A percentile compares a stretch with the other conserved stretches of the same genome.
Conservation (phyloP, 768 basidiomycete genomes). For the Amanita pseudoporphyria region DNA sequence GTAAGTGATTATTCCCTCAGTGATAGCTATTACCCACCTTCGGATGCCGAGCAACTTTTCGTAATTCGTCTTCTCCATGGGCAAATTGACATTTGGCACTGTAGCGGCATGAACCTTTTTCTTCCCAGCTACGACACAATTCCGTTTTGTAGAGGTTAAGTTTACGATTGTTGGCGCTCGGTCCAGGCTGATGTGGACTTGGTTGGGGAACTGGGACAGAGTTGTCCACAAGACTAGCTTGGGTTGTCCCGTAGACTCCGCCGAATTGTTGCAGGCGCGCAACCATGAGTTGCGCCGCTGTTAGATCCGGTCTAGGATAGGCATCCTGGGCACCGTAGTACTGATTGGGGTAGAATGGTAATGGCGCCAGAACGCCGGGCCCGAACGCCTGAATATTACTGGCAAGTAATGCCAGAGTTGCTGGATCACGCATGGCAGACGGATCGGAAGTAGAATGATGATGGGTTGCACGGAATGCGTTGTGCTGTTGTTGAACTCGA, state of each 20-base stretch:
- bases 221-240: constrained; percentile 17
- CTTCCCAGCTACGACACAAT: constrained; percentile 86
- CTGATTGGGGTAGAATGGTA: constrained; percentile 42
- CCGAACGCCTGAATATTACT: constrained; percentile 48
- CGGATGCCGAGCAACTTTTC: constrained; percentile 78
- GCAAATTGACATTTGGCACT: constrained; percentile 89
- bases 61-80: constrained; percentile 83
- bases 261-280: constrained; percentile 60
- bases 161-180: constrained; percentile 88
- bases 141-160: constrained; percentile 88
- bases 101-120: constrained; percentile 81
- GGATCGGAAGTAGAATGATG: constrained; percentile 83
- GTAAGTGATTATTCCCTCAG: constrained; percentile 6
- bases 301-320: constrained; percentile 41
- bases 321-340: constrained; percentile 57
- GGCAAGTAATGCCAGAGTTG: constrained; percentile 54
- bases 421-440: constrained; percentile 62
- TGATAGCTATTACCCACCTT: constrained; percentile 43
- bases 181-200: constrained; percentile 44
- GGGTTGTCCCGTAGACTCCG: constrained; percentile 32
- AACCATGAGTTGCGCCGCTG: constrained; percentile 47
- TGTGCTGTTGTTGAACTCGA: constrained; percentile 74
- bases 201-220: constrained; percentile 31
- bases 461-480: constrained; percentile 62
- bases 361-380: constrained; percentile 38